phyloP scores from a whole-genome alignment of 805 yeast species.

The Candida oleophila region DNA sequence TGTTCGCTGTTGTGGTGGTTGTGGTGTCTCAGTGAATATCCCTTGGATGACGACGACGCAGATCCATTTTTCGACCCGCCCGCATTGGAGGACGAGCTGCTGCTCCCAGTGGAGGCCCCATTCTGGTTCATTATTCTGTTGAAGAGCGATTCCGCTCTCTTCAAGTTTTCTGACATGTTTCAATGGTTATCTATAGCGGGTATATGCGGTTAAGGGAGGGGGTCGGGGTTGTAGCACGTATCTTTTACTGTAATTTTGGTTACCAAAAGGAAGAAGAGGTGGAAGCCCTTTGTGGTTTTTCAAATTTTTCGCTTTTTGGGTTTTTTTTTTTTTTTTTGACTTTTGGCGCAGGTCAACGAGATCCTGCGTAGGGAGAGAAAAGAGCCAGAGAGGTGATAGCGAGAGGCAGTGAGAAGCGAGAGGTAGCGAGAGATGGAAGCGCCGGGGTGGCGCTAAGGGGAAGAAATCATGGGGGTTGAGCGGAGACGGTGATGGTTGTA shows the following conservation, averaged over 20 bases:
- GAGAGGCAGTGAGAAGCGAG: no score
- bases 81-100: neutral
- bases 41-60: neutral
- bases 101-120: conserved; percentile 3
- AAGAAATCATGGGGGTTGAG: no score
- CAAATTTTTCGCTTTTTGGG: neutral
- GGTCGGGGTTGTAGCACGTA: no score
- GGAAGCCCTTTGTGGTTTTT: neutral
- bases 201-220: no score
- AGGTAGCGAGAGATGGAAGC: no score
- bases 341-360: neutral
- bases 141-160: conserved; percentile 46
- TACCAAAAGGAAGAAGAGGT: neutral
- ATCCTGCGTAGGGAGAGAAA: neutral
- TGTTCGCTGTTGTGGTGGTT: neutral
- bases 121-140: conserved; percentile 46
- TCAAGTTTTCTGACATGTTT: conserved; percentile 47
- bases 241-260: neutral
- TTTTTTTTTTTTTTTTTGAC: no score
- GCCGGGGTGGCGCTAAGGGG: no score
- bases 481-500: no score
- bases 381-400: no score
- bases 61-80: neutral
- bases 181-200: no score
- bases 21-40: neutral